Conservation (phyloP, 225 moss, liverwort and hornwort species). For the Polytrichum formosum region DNA sequence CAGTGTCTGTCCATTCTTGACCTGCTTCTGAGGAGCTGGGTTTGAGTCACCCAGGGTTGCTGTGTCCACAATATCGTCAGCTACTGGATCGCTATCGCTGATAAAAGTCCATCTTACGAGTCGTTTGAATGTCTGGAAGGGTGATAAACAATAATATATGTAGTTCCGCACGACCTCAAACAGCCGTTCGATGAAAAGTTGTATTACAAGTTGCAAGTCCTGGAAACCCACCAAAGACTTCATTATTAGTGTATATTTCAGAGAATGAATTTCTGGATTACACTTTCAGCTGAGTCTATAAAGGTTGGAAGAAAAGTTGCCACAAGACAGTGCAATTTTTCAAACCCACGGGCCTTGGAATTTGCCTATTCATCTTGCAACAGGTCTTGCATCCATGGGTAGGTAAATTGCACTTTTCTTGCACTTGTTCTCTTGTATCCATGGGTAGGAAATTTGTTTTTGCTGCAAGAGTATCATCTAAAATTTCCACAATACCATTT, state of each 20-base stretch:
- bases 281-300: too few relatives aligned
- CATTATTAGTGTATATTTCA: not conserved
- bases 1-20: slow-evolving; percentile 38
- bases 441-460: too few relatives aligned
- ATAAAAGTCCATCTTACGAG: slow-evolving; percentile 62
- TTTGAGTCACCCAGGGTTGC: slow-evolving; percentile 68
- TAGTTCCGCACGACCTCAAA: slow-evolving; percentile 67
- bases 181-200: slow-evolving; percentile 69
- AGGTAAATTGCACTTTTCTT: too few relatives aligned
- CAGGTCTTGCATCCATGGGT: too few relatives aligned
- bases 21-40: slow-evolving; percentile 47
- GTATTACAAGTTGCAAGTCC: slow-evolving; percentile 85
- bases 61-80: slow-evolving; percentile 30
- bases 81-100: slow-evolving; percentile 18
- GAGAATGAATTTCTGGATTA: not conserved
- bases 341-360: too few relatives aligned
- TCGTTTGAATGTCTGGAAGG: slow-evolving; percentile 60
- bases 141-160: slow-evolving; percentile 64
- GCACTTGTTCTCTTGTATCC: too few relatives aligned
- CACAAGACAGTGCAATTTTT: too few relatives aligned
- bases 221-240: slow-evolving; percentile 20
- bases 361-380: too few relatives aligned
- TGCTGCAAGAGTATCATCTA: too few relatives aligned
- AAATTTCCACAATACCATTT: too few relatives aligned
- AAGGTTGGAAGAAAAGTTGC: too few relatives aligned